Evolutionary conservation across 805 yeast species (phyloP).

Genomic region (Sugiyamaella boreocaroliniensis): DNA sequence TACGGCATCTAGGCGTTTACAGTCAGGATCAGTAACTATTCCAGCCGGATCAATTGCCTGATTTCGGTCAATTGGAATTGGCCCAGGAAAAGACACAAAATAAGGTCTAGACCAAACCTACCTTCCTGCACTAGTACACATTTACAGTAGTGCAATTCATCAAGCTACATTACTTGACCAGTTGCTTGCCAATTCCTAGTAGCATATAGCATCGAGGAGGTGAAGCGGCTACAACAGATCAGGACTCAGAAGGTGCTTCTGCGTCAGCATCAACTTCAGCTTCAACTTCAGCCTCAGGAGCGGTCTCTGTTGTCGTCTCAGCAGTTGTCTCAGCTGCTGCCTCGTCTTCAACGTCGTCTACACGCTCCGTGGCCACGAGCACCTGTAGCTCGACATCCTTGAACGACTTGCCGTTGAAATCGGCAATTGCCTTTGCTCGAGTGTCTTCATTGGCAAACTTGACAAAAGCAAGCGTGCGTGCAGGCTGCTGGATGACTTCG

Average conservation of each 20-base stretch:
- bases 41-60: no score
- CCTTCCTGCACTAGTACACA: no score
- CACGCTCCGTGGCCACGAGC: slow-evolving; percentile 64
- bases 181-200: no score
- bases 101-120: no score
- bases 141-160: no score
- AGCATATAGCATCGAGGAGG: no score
- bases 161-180: no score
- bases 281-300: slow-evolving; percentile 4
- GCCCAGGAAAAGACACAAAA: no score
- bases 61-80: no score
- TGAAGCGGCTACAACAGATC: no score
- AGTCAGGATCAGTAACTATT: no score
- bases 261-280: slow-evolving; percentile 1
- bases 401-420: slow-evolving; percentile 58
- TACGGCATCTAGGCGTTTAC: no score
- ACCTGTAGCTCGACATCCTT: slow-evolving; percentile 62
- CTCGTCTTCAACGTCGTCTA: slow-evolving; percentile 11
- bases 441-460: slow-evolving; percentile 52
- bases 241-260: not conserved
- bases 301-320: slow-evolving; percentile 4
- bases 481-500: slow-evolving; percentile 16
- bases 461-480: slow-evolving; percentile 43
- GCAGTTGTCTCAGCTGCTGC: slow-evolving; percentile 2
- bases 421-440: slow-evolving; percentile 65